Evolutionary conservation across 164 flowering plant species (phyloP), one percentile per base, ranked within the genome.

Genomic region (Paratinospora sagittata): DNA sequence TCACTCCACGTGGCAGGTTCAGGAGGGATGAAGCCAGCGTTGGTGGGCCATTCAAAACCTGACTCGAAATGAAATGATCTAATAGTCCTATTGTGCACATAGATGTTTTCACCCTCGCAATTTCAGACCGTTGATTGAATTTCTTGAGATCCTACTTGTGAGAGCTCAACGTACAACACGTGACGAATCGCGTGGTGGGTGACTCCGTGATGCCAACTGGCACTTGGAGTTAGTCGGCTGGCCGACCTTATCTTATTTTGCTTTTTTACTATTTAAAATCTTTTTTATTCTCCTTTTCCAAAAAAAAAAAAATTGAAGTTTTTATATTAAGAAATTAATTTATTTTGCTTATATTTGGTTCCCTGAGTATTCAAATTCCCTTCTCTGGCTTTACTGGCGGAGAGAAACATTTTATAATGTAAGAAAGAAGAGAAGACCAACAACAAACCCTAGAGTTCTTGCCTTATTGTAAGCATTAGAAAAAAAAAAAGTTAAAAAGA

Each of bases 181-280:
- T 60, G 60, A 34, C 62, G 6, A n/a, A 2, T 23, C 0, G 7
- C n/a, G 23, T 62, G 11, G 27, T 26, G 49, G 65, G 61, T 39
- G 60, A 55, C 68, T 37, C 33, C 78, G 70, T 75, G 75, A 24
- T 71, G 79, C 84, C 86, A 83, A 78, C 79, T 85, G 85, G 84
- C 82, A 74, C 52, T 39, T 58, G 69, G 26, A 58, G 66, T 63
- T 8, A 81, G 74, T 60, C 79, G 63, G 77, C 84, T 82, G 81
- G 82, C 81, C 84, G 78, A 81, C 87, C 86, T 85, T 85, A 85
- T 85, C 85, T 84, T 71, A 67, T 82, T 72, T 68, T 55, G n/a
- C 27, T 27, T 34, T 61, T 16, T 27, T 9, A 8, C 30, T 34
- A 67, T 33, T 12, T 37, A 37, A 37, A 52, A 55, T 17, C 62